A percentile compares a stretch with the other conserved stretches of the same genome.
Evolutionary conservation across 768 basidiomycete genomes (phyloP).

Genomic region (Termitomyces sp.): DNA sequence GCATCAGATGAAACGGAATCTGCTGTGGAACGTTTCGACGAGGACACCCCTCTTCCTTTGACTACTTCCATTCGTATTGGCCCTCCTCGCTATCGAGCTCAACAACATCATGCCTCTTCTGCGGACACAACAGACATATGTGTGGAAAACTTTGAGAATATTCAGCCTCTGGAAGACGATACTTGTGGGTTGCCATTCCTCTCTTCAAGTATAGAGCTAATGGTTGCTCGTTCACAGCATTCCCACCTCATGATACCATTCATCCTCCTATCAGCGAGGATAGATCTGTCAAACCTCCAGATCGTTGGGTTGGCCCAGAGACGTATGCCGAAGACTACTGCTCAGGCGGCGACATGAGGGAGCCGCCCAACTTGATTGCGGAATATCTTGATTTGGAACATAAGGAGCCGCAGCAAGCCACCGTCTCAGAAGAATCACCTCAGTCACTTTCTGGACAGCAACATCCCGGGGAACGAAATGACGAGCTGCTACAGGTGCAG

Average conservation of each 20-base stretch:
- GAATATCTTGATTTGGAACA: slow-evolving; percentile 8
- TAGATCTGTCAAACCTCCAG: slow-evolving; percentile 22
- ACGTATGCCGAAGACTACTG: slow-evolving; percentile 33
- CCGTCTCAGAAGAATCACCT: background rate
- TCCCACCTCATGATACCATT: slow-evolving; percentile 18
- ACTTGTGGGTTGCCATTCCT: slow-evolving; percentile 20
- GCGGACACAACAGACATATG: background rate
- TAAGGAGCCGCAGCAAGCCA: background rate
- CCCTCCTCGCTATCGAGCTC: slow-evolving; percentile 5
- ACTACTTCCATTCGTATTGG: background rate
- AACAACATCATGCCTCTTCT: background rate
- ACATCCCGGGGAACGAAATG: background rate
- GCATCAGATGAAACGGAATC: slow-evolving; percentile 10
- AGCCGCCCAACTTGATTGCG: background rate
- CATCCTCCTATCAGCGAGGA: slow-evolving; percentile 8
- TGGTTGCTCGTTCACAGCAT: slow-evolving; percentile 3
- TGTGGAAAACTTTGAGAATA: slow-evolving; percentile 10
- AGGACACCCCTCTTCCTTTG: background rate
- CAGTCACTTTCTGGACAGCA: background rate
- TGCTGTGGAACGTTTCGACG: slow-evolving; percentile 10
- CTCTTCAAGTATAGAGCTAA: background rate
- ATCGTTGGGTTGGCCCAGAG: slow-evolving; percentile 29
- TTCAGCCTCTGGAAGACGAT: slow-evolving; percentile 27
- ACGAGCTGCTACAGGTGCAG: background rate
- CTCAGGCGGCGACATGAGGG: slow-evolving; percentile 21